These are phyloP conservation scores for Penicillium vulpinum DNA, from an alignment of 2,329 filamentous ascomycete genomes.

Conservation along the genomic window DNA sequence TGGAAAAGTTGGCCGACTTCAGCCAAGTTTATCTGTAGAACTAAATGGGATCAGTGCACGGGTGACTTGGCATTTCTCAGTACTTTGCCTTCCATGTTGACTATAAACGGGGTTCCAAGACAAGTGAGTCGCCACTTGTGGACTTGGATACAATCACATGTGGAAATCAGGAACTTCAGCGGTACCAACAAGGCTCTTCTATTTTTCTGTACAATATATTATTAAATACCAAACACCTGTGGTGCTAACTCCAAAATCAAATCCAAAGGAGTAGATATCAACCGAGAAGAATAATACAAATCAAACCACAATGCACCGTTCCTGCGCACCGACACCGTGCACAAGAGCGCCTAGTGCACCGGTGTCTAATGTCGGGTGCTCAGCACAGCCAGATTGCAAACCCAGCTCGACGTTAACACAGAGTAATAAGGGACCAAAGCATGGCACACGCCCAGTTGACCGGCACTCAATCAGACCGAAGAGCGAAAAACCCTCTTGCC, in stretches of 20 bases:
- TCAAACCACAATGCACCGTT: neutral
- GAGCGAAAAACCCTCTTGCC: neutral
- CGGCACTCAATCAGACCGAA: conserved; percentile 6
- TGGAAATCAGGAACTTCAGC: neutral
- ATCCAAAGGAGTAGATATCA: neutral
- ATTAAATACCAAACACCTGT: neutral
- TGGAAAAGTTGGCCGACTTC: neutral
- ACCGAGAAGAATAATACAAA: neutral
- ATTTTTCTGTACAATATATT: too few relatives aligned
- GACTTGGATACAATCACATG: neutral
- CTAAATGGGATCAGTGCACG: neutral
- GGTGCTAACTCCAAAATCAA: neutral
- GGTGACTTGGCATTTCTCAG: too few relatives aligned
- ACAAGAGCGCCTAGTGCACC: neutral
- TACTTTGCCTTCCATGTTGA: neutral
- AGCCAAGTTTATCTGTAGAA: too few relatives aligned
- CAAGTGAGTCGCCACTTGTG: neutral
- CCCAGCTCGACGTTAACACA: conserved; percentile 21
- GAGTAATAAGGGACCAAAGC: conserved; percentile 16
- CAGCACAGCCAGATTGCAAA: conserved; percentile 11
- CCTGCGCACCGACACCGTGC: conserved; percentile 6
- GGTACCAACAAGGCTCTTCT: neutral
- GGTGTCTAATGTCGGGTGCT: neutral
- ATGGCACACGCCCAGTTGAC: conserved; percentile 8
- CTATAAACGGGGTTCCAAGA: neutral